Base-by-base conservation (phyloP, 768 basidiomycete genomes). In the Dictyophora rubrovolvata region DNA sequence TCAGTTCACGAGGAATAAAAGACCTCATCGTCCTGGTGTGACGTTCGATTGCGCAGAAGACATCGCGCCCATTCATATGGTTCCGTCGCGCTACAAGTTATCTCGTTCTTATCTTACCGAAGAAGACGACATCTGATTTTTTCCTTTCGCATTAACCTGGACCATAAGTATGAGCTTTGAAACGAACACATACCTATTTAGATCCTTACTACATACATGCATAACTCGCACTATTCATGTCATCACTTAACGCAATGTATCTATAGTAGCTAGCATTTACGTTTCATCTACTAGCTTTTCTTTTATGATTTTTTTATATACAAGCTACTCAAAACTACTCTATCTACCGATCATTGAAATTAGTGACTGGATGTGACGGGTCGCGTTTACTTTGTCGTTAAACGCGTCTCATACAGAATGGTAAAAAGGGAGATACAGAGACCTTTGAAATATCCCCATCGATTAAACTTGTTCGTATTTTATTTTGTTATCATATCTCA, bases 401-500 rank as follows among this genome's bases (percentile, higher is more conserved):
- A 2, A 42, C 42, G 42, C 42, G 42, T 42, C 8, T 46, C 18
- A 33, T 35, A 3, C 37, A 53, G 20, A 35, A 51, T 48, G 48
- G 2, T n/a, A n/a, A 42, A 42, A 42, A 42, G 42, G n/a, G 60
- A 70, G 51, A 60, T 59, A 46, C 64, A 71, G 34, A 63, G 62
- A 4, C 54, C 60, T 35, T 69, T 74, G 37, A 74, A 69, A 60
- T 89, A 89, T 67, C 85, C 85, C 1, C 74, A 79, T 69, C 74
- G 84, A 50, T 77, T 93, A 23, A 94, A 88, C 74, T 91, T 95
- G 92, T 93, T 52, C 47, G 75, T 68, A 12, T 22, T 16, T 50
- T 14, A 28, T 16, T 47, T 73, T 47, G 48, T 21, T 53, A 36
- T 52, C 18, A 54, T 55, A 35, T 6, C 55, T 56, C 59, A 14